Evolutionary conservation across 345 rosid genomes (phyloP), one percentile per base, ranked within the genome.

Genomic region (Acer campestre): DNA sequence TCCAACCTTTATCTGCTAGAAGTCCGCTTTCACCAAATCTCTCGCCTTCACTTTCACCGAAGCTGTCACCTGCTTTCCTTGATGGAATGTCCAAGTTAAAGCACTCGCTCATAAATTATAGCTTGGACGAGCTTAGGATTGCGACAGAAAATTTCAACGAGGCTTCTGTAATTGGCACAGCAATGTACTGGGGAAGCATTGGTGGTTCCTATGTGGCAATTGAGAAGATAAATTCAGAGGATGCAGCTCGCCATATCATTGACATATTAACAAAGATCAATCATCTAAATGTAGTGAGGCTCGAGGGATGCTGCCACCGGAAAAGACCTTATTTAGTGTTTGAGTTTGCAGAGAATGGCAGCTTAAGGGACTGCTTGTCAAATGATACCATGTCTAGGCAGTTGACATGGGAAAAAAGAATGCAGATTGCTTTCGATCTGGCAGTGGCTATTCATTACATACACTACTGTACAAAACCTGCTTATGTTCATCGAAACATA

Each of bases 361-460:
- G 80, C 82, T 76, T 82, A 27, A 73, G 79, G 71, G 74, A 78
- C n/a, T 82, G 82, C 72, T 70, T 82, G 75, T 78, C 81, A 10
- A 78, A 61, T 53, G 14, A 40, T 3, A 69, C 62, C 20, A 68
- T 79, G 38, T 71, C 73, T n/a, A 78, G 51, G 80, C 84, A 82
- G 77, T 66, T 82, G 42, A 80, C 75, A 18, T 85, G 88, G 85
- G 64, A 2, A 13, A 82, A 35, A 74, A 80, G 88, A 82, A 74
- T 73, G 49, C 86, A 73, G 62, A 81, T 79, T 71, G 86, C 82
- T 31, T 76, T 71, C 74, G 88, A 86, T 79, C 40, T 86, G 16
- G 85, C 86, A 10, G 81, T 64, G 46, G 86, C 76, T 12, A 84
- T 86, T 62, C 83, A 83, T 67, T 86, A 83, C 74, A 61, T 85